A percentile compares a stretch with the other conserved stretches of the same genome.
Conservation (phyloP, 2,329 filamentous ascomycete genomes). For the Sphaerulina vaccinii region DNA sequence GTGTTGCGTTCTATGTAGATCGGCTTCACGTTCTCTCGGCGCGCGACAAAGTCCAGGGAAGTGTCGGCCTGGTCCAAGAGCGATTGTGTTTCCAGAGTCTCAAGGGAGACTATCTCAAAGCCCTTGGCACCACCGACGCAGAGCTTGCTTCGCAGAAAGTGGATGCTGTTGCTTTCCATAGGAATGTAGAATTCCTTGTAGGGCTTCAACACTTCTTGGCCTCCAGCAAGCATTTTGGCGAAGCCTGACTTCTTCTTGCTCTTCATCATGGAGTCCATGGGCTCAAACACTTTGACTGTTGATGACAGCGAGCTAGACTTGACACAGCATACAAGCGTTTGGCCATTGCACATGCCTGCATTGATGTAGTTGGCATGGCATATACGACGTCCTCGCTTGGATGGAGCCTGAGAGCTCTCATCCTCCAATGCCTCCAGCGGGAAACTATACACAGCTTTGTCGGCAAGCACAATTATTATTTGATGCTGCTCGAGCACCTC, state of each 20-base stretch:
- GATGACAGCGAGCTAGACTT: conserved; percentile 91
- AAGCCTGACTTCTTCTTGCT: conserved; percentile 90
- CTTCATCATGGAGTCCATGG: conserved; percentile 84
- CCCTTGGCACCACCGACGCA: conserved; percentile 94
- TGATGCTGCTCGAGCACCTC: conserved; percentile 95
- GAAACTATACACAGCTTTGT: conserved; percentile 90
- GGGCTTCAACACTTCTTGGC: conserved; percentile 91
- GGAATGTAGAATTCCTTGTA: conserved; percentile 99
- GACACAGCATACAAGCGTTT: conserved; percentile 93
- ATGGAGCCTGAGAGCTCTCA: conserved; percentile 69
- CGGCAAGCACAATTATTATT: conserved; percentile 83
- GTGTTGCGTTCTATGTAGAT: conserved; percentile 97
- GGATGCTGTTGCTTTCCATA: conserved; percentile 95
- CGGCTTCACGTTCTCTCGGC: conserved; percentile 81
- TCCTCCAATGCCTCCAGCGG: conserved; percentile 82
- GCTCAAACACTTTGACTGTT: conserved; percentile 98
- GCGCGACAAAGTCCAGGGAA: conserved; percentile 92
- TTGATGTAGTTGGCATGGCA: conserved; percentile 99
- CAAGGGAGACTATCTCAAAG: conserved; percentile 94
- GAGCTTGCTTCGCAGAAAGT: conserved; percentile 94
- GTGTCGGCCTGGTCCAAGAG: conserved; percentile 96
- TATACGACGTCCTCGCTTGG: conserved; percentile 91
- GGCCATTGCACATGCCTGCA: conserved; percentile 87
- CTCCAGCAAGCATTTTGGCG: conserved; percentile 89
- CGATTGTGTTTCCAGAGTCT: conserved; percentile 97